Conservation (phyloP, 495 filamentous ascomycete genomes). For the Aspergillus mulundensis region DNA sequence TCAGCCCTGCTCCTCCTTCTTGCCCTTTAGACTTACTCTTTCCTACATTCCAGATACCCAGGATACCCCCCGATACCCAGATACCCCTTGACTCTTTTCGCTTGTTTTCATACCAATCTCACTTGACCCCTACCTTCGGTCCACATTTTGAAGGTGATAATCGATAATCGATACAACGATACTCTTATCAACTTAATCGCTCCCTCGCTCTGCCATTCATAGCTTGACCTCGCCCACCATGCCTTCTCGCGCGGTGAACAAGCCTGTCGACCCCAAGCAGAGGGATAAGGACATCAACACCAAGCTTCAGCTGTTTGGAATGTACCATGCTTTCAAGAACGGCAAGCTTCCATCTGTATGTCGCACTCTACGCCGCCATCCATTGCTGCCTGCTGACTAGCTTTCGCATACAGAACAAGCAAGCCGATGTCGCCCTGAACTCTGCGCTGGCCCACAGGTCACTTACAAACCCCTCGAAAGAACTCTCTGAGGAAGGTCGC, state of each 20-base stretch:
- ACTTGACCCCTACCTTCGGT: slow-evolving; percentile 3
- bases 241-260: slow-evolving; percentile 54
- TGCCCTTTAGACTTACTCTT: background rate
- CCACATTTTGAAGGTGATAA: slow-evolving; percentile 1
- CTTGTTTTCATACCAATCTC: slow-evolving; percentile 14
- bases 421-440: slow-evolving; percentile 93
- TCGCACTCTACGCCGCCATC: slow-evolving; percentile 5
- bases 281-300: slow-evolving; percentile 74
- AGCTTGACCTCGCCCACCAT: slow-evolving; percentile 27
- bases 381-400: slow-evolving; percentile 10
- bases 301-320: slow-evolving; percentile 94
- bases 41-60: slow-evolving; percentile 36
- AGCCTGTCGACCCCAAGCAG: slow-evolving; percentile 58
- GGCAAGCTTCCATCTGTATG: slow-evolving; percentile 91
- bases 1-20: slow-evolving; percentile 5
- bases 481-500: slow-evolving; percentile 79
- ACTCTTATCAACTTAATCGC: background rate
- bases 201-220: slow-evolving; percentile 3
- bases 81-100: slow-evolving; percentile 20
- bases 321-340: slow-evolving; percentile 78
- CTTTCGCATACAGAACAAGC: slow-evolving; percentile 61
- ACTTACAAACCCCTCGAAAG: slow-evolving; percentile 65
- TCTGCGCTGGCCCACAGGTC: slow-evolving; percentile 66
- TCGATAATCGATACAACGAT: background rate
- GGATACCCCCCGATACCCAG: slow-evolving; percentile 13